Evolutionary conservation across 202 grass and related monocot genomes (phyloP).

Genomic region (Saccharum hybrid): DNA sequence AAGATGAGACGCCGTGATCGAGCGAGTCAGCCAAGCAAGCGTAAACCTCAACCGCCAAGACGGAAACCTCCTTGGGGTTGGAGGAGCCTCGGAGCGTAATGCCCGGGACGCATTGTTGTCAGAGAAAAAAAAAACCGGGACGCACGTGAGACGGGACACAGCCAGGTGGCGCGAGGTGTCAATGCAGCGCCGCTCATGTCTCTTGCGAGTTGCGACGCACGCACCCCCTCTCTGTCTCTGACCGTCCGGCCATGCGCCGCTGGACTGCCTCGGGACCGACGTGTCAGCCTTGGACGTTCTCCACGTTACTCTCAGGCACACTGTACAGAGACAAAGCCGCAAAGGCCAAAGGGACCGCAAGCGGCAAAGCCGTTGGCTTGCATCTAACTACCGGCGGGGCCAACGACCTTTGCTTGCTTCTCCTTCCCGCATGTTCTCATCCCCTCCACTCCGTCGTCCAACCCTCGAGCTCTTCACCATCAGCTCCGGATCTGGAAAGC

Average conservation of each 20-base stretch:
- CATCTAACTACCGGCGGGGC: slow-evolving; percentile 44
- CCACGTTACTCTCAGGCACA: neutral
- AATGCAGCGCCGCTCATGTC: neutral
- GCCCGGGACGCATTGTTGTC: neutral
- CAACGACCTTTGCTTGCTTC: slow-evolving; percentile 49
- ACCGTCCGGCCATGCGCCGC: neutral
- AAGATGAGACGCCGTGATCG: no score
- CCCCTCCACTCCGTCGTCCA: slow-evolving; percentile 29
- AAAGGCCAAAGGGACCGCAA: slow-evolving; percentile 12
- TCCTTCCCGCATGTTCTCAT: slow-evolving; percentile 48
- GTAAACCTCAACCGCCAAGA: no score
- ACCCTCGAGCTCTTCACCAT: neutral
- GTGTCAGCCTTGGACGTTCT: neutral
- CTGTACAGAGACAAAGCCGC: neutral
- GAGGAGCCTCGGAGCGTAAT: neutral
- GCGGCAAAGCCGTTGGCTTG: slow-evolving; percentile 42
- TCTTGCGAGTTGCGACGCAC: neutral
- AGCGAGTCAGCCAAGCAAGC: no score
- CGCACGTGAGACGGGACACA: neutral
- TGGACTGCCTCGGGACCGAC: neutral
- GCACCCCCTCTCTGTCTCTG: neutral
- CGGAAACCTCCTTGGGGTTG: neutral
- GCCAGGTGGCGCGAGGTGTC: neutral
- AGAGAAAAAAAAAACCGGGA: neutral
- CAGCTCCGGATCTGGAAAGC: slow-evolving; percentile 36